Evolutionary conservation across 1,139 yeast genomes (phyloP).

Genomic region (Wickerhamomyces sp.): DNA sequence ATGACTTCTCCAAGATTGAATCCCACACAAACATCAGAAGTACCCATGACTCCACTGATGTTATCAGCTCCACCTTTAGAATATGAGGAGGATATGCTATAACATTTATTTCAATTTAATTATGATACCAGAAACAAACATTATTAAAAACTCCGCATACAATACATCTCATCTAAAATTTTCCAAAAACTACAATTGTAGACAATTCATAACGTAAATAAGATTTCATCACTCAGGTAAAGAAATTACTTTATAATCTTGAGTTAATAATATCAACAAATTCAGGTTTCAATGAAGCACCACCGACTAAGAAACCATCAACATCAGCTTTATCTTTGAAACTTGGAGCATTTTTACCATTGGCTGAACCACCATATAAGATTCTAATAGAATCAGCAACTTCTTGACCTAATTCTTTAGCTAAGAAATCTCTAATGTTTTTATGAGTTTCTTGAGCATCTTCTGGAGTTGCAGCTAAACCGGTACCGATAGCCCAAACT

Average conservation of each 20-base stretch:
- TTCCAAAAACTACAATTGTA: neutral
- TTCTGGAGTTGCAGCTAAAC: slow-evolving; percentile 97
- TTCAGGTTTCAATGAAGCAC: slow-evolving; percentile 98
- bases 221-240: neutral
- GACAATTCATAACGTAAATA: neutral
- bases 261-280: slow-evolving; percentile 93
- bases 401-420: slow-evolving; percentile 68
- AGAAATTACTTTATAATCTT: slow-evolving; percentile 48
- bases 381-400: slow-evolving; percentile 80
- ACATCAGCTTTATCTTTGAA: slow-evolving; percentile 92
- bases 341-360: slow-evolving; percentile 86
- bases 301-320: slow-evolving; percentile 99
- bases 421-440: slow-evolving; percentile 79
- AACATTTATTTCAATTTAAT: no score
- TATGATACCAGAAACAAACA: no score
- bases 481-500: slow-evolving; percentile 99
- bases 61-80: slow-evolving; percentile 4
- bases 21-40: slow-evolving; percentile 3
- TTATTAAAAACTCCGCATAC: no score
- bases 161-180: no score
- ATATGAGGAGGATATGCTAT: neutral
- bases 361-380: slow-evolving; percentile 98
- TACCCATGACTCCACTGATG: slow-evolving; percentile 23
- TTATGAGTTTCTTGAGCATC: slow-evolving; percentile 96
- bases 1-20: slow-evolving; percentile 1